phyloP scores from a whole-genome alignment of 2,329 filamentous ascomycete genomes.

The Aureobasidium mangrovei region DNA sequence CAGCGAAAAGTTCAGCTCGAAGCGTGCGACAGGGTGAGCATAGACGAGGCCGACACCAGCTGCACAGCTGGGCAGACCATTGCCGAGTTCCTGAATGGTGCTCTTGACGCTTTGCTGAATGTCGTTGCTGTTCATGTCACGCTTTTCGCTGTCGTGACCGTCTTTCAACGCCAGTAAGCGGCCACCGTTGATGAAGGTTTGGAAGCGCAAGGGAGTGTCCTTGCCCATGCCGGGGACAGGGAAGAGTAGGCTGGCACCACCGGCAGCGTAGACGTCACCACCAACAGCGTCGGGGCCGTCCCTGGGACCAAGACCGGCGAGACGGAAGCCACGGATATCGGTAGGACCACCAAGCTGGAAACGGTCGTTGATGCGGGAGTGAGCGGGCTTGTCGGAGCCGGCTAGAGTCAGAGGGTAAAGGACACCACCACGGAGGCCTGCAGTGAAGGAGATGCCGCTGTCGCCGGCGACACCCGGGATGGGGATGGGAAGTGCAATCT shows the following conservation, averaged over 20 bases:
- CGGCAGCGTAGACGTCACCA: conserved; percentile 85
- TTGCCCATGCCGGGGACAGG: conserved; percentile 74
- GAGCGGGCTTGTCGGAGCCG: conserved; percentile 44
- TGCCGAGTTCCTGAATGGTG: conserved; percentile 62
- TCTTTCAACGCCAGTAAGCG: conserved; percentile 68
- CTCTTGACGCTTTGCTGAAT: conserved; percentile 48
- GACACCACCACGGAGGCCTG: conserved; percentile 69
- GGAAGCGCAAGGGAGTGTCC: conserved; percentile 76
- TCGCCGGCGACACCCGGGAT: conserved; percentile 59
- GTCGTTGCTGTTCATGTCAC: conserved; percentile 40
- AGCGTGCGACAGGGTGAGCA: conserved; percentile 83
- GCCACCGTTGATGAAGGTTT: conserved; percentile 86
- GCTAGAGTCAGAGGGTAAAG: conserved; percentile 71
- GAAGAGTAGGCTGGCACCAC: conserved; percentile 74
- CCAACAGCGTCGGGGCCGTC: conserved; percentile 81
- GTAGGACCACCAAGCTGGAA: conserved; percentile 93
- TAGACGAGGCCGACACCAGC: conserved; percentile 89
- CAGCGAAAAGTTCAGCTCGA: conserved; percentile 91
- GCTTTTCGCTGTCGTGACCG: conserved; percentile 28
- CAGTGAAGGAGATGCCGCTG: conserved; percentile 74
- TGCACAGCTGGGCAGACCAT: conserved; percentile 72
- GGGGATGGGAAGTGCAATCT: conserved; percentile 64
- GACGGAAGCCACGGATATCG: conserved; percentile 86
- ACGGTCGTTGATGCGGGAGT: conserved; percentile 82
- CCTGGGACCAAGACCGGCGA: conserved; percentile 79